Evolutionary conservation across 1,284 basidiomycete genomes (phyloP), one percentile per base, ranked within the genome.

Genomic region (Microbotryum scabiosae): DNA sequence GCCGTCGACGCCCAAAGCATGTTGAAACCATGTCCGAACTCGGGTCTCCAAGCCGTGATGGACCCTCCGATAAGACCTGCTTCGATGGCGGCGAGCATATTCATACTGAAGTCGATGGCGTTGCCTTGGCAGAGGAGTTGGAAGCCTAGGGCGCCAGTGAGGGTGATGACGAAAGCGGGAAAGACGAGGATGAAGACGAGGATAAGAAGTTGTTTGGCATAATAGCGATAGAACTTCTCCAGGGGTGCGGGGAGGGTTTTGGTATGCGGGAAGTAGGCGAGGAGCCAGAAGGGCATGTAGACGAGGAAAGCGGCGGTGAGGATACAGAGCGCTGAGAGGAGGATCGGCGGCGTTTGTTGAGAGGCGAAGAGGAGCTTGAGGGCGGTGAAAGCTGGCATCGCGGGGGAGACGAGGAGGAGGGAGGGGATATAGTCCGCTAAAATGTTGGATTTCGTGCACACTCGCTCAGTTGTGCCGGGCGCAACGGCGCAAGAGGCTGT

Each of bases 261-360:
- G 5, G 58, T n/a, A 25, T 44, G 10, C 7, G 67, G 67, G 62
- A 62, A 68, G 59, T 66, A 64, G 54, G 51, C 56, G 58, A 68
- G 64, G 8, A 54, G 60, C 67, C 67, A 68, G 5, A 66, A 43
- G 8, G 62, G 62, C 32, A 66, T 48, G 62, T 62, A 68, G 54
- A 66, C 20, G 48, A 59, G 1, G 54, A 64, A n/a, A 9, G 62
- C 54, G 50, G 47, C n/a, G 51, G 45, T 6, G 50, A 62, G 41
- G 52, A 60, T 23, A 10, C 48, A 32, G 32, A 64, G n/a, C n/a
- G 60, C 52, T 5, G 62, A 9, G 53, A 66, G 21, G 25, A 68
- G 49, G 60, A 68, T 54, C 8, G 59, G 21, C 2, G 62, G 64
- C 5, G 62, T 62, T 36, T 68, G 64, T 28, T 14, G 5, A 5